Evolutionary conservation across 495 filamentous ascomycete genomes (phyloP), one percentile per base, ranked within the genome.

Genomic region (Annulohypoxylon moriforme): DNA sequence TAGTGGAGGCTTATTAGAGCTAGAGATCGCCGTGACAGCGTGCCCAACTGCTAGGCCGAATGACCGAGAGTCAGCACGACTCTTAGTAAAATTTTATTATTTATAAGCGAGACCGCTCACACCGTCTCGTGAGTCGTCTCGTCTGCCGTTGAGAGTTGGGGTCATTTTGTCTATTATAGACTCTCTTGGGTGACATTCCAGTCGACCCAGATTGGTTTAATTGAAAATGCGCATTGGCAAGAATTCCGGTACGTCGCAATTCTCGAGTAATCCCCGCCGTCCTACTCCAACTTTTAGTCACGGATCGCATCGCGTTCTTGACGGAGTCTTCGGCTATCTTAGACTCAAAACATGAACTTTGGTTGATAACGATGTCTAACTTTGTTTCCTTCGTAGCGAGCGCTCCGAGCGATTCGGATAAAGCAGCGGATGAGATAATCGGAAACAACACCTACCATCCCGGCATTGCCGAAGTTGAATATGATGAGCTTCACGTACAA

Each of bases 401-500:
- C 20, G 52, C 42, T 27, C 64, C 64, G 60, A 73, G 60, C 55
- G 75, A 72, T 31, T 69, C 72, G 61, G 76, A 76, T 8, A 77
- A 77, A 38, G 49, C 64, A 20, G 62, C 33, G 29, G 70, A 27
- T 9, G 55, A 74, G 9, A 20, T 71, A 20, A 40, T 64, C 16
- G 63, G 64, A 27, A 66, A 65, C 38, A 75, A 77, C 44, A 69
- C 60, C 9, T 77, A 77, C 13, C 65, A 72, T 67, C 75, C 73
- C 62, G 73, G 61, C 50, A 52, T 11, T 38, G 34, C 60, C 64
- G 73, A 70, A 22, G 58, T 71, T 47, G 73, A 75, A 33, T 80
- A 81, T 60, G 81, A 83, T 64, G 83, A 83, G 20, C 71, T 81
- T 40, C 64, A 81, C 40, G 77, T 85, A 25, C 74, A 61, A 56